Percentiles rank a stretch among this genome's conserved stretches.
These are phyloP conservation scores for Ulmus americana DNA, from an alignment of 331 rosid genomes.

Conservation along the genomic window DNA sequence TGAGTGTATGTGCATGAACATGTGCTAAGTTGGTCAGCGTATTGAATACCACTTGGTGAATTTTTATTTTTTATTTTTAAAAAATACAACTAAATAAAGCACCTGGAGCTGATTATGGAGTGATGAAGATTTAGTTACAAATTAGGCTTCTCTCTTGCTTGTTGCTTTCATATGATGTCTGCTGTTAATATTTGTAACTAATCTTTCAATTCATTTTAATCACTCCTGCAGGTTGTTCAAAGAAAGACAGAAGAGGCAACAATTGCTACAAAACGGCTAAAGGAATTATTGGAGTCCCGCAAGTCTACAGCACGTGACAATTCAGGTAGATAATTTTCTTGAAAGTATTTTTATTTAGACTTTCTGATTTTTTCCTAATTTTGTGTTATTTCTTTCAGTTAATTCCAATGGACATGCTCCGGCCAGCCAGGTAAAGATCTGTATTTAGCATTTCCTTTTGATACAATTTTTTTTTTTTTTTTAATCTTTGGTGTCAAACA, in stretches of 20 bases:
- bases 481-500: not conserved
- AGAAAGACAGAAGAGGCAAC: constrained; percentile 84
- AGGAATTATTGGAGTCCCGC: constrained; percentile 65
- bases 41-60: not conserved
- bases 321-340: constrained; percentile 34
- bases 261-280: constrained; percentile 61
- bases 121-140: no score
- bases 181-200: not conserved
- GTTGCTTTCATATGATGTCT: not conserved
- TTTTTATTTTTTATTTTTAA: no score
- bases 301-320: constrained; percentile 55
- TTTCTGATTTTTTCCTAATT: constrained; percentile 7
- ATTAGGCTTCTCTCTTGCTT: no score
- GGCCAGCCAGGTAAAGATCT: constrained; percentile 31
- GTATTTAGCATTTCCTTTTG: not conserved
- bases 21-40: not conserved
- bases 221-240: constrained; percentile 59
- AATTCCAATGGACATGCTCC: constrained; percentile 23
- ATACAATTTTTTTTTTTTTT: not conserved
- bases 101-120: no score
- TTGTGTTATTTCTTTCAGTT: constrained; percentile 24
- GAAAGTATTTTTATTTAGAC: not conserved
- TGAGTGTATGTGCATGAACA: no score
- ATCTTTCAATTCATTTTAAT: constrained; percentile 12
- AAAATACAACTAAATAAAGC: no score